phyloP scores from a whole-genome alignment of 495 filamentous ascomycete genomes.

The Penicillium coffeae region DNA sequence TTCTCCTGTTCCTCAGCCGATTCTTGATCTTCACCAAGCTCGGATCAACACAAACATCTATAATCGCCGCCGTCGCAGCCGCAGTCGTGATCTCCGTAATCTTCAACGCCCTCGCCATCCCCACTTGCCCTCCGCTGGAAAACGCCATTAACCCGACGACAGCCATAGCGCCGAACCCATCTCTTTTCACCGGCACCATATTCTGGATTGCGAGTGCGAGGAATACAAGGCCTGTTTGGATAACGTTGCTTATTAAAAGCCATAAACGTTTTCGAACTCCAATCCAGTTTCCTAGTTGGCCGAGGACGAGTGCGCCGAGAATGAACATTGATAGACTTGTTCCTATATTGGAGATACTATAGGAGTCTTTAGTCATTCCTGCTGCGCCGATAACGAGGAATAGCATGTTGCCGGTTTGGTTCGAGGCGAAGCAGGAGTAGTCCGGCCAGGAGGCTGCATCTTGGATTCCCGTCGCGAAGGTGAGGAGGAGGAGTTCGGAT shows the following conservation, averaged over 20 bases:
- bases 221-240: conserved; percentile 54
- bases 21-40: conserved; percentile 42
- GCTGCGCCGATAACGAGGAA: conserved; percentile 51
- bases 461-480: conserved; percentile 46
- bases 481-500: conserved; percentile 31
- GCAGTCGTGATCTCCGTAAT: conserved; percentile 64
- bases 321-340: conserved; percentile 54
- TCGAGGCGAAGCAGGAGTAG: conserved; percentile 61
- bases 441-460: conserved; percentile 60
- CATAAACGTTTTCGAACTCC: conserved; percentile 48
- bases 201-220: conserved; percentile 47
- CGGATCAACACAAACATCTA: conserved; percentile 57
- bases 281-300: conserved; percentile 52
- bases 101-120: conserved; percentile 48
- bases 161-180: conserved; percentile 33
- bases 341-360: conserved; percentile 46
- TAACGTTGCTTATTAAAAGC: conserved; percentile 47
- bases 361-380: conserved; percentile 34
- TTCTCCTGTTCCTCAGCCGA: conserved; percentile 46
- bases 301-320: conserved; percentile 47
- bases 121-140: conserved; percentile 56
- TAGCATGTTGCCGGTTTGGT: conserved; percentile 64
- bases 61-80: conserved; percentile 63
- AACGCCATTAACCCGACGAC: conserved; percentile 52
- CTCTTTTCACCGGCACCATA: conserved; percentile 22